These are phyloP conservation scores for Hordeum marinum DNA, from an alignment of 176 grass and related monocot genomes.

Conservation along the genomic window DNA sequence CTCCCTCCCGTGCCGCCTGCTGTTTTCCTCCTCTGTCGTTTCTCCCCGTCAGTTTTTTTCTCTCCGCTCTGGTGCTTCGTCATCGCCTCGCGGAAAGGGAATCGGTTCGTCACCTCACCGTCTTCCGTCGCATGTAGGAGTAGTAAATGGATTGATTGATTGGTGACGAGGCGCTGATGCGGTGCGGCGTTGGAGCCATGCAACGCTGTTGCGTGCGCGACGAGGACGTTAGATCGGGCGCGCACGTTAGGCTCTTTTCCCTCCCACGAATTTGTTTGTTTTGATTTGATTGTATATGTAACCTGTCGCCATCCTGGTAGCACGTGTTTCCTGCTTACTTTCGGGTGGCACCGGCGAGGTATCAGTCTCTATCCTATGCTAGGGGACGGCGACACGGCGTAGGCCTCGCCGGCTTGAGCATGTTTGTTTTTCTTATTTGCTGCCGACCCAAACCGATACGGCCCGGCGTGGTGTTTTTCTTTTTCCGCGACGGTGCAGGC, in stretches of 20 bases:
- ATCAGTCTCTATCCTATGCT: neutral
- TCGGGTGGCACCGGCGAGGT: neutral
- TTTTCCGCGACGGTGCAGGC: neutral
- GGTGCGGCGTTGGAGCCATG: neutral
- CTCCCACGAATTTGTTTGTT: neutral
- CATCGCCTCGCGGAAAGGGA: neutral
- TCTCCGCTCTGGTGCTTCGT: neutral
- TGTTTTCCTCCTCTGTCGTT: neutral
- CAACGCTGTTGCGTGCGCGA: neutral
- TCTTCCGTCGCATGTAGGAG: neutral
- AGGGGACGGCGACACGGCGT: neutral
- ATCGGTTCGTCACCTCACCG: neutral
- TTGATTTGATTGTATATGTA: neutral
- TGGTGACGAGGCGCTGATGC: neutral
- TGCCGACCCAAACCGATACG: neutral
- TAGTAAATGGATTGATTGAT: too few relatives aligned
- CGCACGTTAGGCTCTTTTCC: neutral
- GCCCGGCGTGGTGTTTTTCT: neutral
- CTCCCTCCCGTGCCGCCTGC: neutral
- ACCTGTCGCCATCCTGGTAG: neutral
- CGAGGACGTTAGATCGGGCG: neutral
- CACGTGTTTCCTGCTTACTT: neutral
- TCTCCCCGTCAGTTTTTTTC: neutral
- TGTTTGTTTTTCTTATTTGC: too few relatives aligned
- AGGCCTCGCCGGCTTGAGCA: too few relatives aligned